Conservation (phyloP, 2,329 filamentous ascomycete genomes). For the Teratosphaeria gauchensis region DNA sequence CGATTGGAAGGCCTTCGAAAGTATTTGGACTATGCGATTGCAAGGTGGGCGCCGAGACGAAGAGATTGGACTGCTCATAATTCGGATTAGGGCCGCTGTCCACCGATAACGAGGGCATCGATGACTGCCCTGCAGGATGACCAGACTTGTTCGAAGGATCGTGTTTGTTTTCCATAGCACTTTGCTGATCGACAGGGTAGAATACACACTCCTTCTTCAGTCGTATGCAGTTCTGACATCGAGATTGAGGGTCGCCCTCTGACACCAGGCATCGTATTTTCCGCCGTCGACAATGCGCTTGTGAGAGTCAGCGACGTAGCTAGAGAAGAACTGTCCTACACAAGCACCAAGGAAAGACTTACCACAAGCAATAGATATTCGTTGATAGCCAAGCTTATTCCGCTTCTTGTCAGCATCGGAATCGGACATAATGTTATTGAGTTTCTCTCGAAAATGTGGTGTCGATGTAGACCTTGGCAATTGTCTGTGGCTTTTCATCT, state of each 20-base stretch:
- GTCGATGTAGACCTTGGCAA: constrained; percentile 34
- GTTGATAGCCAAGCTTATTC: constrained; percentile 92
- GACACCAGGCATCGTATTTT: constrained; percentile 87
- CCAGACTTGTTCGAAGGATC: constrained; percentile 12
- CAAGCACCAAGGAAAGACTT: constrained; percentile 37
- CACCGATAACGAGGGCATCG: constrained; percentile 17
- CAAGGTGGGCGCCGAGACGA: constrained; percentile 10
- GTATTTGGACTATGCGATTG: constrained; percentile 12
- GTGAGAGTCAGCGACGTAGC: constrained; percentile 12
- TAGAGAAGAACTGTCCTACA: neutral
- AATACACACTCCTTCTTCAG: constrained; percentile 93
- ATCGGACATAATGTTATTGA: constrained; percentile 32
- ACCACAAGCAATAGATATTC: constrained; percentile 93
- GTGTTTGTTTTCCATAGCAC: constrained; percentile 17
- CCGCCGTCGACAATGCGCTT: constrained; percentile 82
- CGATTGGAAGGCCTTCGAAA: constrained; percentile 10
- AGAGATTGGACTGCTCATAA: constrained; percentile 9
- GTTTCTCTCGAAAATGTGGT: constrained; percentile 34
- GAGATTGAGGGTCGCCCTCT: constrained; percentile 59
- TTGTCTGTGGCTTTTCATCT: constrained; percentile 32
- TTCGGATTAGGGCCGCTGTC: constrained; percentile 7
- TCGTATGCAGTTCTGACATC: constrained; percentile 87
- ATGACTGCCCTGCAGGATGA: constrained; percentile 15
- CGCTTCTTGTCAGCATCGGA: constrained; percentile 55
- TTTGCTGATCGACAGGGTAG: constrained; percentile 61